These are phyloP conservation scores for Boletus sp. DNA, from an alignment of 768 basidiomycete species.

Conservation along the genomic window DNA sequence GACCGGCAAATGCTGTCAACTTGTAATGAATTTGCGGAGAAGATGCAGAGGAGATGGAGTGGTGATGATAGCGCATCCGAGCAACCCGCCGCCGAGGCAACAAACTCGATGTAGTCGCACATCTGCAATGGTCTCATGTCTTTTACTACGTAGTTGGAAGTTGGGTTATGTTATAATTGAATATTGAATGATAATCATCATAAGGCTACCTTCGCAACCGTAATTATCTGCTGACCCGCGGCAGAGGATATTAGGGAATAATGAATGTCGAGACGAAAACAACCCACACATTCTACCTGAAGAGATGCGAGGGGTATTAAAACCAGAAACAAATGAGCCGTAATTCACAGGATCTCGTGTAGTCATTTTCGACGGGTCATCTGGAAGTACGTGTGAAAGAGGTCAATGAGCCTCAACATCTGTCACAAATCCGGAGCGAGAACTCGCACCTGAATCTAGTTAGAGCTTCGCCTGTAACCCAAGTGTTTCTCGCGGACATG, in stretches of 20 bases:
- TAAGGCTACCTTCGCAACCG: too few species aligned
- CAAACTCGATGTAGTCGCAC: neutral
- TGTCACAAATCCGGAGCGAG: neutral
- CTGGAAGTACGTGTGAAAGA: too few species aligned
- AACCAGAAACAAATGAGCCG: neutral
- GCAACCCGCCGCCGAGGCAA: neutral
- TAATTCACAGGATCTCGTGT: too few species aligned
- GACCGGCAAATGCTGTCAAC: neutral
- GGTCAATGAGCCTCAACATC: neutral
- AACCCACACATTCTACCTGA: neutral
- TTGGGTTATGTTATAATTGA: neutral
- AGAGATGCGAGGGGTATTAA: neutral
- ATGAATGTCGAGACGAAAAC: neutral
- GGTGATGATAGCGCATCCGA: neutral
- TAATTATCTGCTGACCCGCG: neutral
- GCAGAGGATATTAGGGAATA: neutral
- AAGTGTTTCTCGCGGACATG: constrained; percentile 19
- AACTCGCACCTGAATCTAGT: neutral
- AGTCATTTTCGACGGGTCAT: neutral
- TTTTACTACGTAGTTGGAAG: neutral
- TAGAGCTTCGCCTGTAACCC: constrained; percentile 1
- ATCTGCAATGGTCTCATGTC: neutral
- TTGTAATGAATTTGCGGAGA: too few species aligned
- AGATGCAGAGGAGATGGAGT: neutral
- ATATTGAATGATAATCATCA: neutral